Evolutionary conservation across 495 filamentous ascomycete genomes (phyloP), one percentile per base, ranked within the genome.

Genomic region (Penicillium diatomitis): DNA sequence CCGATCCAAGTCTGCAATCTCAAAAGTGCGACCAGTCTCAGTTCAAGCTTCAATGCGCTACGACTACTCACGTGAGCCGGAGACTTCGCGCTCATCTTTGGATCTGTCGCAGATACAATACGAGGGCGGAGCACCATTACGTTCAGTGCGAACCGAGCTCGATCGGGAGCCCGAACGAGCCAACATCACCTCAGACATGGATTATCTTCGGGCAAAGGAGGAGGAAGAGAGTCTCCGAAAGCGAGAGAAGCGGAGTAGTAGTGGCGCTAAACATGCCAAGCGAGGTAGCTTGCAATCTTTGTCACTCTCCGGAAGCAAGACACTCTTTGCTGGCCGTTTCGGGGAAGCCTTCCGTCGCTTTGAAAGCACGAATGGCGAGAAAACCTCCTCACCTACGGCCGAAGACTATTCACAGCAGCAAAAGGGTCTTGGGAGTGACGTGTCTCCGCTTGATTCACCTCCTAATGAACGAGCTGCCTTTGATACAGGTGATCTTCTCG

Each of bases 331-430:
- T 29, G 88, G 90, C 6, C 89, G 86, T 62, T 96, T 98, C 65
- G 90, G 94, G 2, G 94, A 96, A 46, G 91, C 94, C 4, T 97
- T 98, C 72, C 85, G 90, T 52, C 79, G 87, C 4, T 98, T 98
- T 56, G 92, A 98, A 61, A 77, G 77, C 27, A 79, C 79, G 52
- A 70, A 68, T 44, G 59, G 65, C 32, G 76, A 74, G 11, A 73
- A 74, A 30, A 76, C 74, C 29, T 78, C 79, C 31, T 82, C 78
- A 32, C 80, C 77, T 3, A 68, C 58, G 12, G 60, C 63, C 6
- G 68, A 74, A 44, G 69, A 64, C 35, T 50, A 51, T 12, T 59
- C 68, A 43, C 62, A 65, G 51, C 34, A 31, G 3, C 32, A 49
- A 73, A 75, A 38, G 65, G 88, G 20, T 8, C 81, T 86, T 9